Evolutionary conservation across 495 filamentous ascomycete genomes (phyloP), one percentile per base, ranked within the genome.

Genomic region (Symbiotaphrina buchneri): DNA sequence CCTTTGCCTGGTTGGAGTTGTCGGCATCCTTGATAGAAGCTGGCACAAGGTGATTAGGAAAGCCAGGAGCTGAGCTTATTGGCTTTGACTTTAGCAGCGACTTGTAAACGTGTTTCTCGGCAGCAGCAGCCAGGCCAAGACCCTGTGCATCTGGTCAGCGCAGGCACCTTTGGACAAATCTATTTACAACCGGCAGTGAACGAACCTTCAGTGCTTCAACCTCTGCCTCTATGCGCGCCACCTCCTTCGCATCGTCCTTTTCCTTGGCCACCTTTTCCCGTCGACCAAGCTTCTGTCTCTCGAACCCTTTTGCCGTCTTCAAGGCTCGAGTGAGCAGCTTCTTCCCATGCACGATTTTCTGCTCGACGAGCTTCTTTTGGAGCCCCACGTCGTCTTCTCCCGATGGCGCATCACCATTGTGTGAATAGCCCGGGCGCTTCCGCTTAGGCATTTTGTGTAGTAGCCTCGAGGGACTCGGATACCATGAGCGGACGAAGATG

Each of bases 261-360:
- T 48, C 31, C 39, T 58, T 63, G 2, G 71, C 68, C 18, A 68
- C 68, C 48, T 75, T 83, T 15, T 75, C 55, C 21, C 82, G 55
- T 32, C 81, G 71, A 19, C 75, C 69, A 27, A 83, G 59, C 35
- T 91, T 92, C 52, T 92, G 84, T 39, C 81, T 60, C 53, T 93
- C 84, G 47, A 85, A 85, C 10, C 77, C 80, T 35, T 81, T 82
- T 17, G 75, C 77, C 1, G 65, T 55, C 48, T 87, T 91, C 22
- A 93, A 56, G 0, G 68, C 74, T 14, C 68, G 61, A 27, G 61
- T 58, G 6, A 93, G 57, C 14, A 65, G 47, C 32, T 62, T 64
- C 20, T 65, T 61, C 37, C 62, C 62, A 32, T 67, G 55, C 7
- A 58, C 46, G 37, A 82, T 56, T 24, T 68, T 62, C 28, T 62